Base-by-base conservation (phyloP, 164 flowering plant species). In the Buxus sempervirens region DNA sequence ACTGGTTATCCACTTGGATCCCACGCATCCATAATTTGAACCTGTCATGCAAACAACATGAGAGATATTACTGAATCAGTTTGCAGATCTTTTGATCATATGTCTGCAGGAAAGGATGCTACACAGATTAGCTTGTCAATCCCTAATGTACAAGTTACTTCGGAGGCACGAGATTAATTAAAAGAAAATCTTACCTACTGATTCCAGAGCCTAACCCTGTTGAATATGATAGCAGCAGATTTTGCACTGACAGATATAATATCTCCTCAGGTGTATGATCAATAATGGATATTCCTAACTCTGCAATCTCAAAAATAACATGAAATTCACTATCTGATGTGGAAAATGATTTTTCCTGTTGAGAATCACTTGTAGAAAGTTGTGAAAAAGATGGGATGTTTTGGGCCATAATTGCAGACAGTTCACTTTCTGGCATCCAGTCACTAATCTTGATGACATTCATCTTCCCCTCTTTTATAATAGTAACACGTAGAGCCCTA, bases 191-290 rank as follows among this genome's bases (percentile, higher is more conserved):
- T 19, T 81, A 95, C 99, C 99, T 80, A 68, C 95, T 93, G 65
- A 88, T 81, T 66, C 96, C 97, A 82, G 99, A 89, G 28, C 90
- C 98, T 79, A 93, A 81, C 59, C 98, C 99, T 71, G 95, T 81
- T 67, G 98, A 91, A 85, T 90, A 81, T 23, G 96, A 90, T 2
- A 91, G 64, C 70, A 84, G 78, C 82, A 96, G 89, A 80, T 83
- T 88, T 78, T 88, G 96, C 54, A 93, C 76, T 10, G 98, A 93
- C 27, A 93, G 60, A 76, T 96, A 96, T 28, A 91, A 68, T 76
- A 96, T 96, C 84, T 96, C 99, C 75, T 96, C 99, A 27, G 99
- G 99, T 58, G 99, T 91, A 84, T 93, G 98, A 78, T 96, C 99
- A 76, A 91, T 73, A 71, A 96, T 54, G 15, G 99, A 96, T 64